Percentiles rank a stretch among this genome's conserved stretches.
These are phyloP conservation scores for Hypoxylon sp. DNA, from an alignment of 2,329 filamentous ascomycete genomes.

Conservation along the genomic window DNA sequence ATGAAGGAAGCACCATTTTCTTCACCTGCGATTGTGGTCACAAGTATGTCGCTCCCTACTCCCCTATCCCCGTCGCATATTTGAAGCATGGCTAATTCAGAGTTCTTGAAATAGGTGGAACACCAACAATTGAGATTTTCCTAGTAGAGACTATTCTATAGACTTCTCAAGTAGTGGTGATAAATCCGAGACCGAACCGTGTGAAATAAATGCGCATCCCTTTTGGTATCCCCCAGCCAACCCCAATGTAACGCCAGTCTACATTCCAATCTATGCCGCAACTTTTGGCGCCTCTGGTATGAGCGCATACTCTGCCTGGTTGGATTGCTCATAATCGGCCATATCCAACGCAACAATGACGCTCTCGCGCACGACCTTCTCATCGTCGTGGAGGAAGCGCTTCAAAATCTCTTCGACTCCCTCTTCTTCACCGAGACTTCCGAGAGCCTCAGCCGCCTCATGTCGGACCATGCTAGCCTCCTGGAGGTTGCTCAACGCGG, in stretches of 20 bases:
- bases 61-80: neutral
- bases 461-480: slow-evolving; percentile 98
- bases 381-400: slow-evolving; percentile 88
- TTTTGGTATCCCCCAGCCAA: slow-evolving; percentile 46
- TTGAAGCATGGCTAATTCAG: slow-evolving; percentile 27
- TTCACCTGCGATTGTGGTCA: slow-evolving; percentile 90
- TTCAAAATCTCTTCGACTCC: slow-evolving; percentile 90
- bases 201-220: slow-evolving; percentile 32
- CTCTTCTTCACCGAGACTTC: slow-evolving; percentile 92
- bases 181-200: slow-evolving; percentile 13
- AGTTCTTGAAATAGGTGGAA: slow-evolving; percentile 56
- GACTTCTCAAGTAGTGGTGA: slow-evolving; percentile 14
- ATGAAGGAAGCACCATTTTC: slow-evolving; percentile 95
- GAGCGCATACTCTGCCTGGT: slow-evolving; percentile 91
- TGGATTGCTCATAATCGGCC: slow-evolving; percentile 95
- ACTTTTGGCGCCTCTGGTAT: slow-evolving; percentile 75
- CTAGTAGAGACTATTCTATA: slow-evolving; percentile 26
- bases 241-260: slow-evolving; percentile 42
- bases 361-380: slow-evolving; percentile 94
- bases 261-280: slow-evolving; percentile 49
- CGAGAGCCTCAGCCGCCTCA: slow-evolving; percentile 95
- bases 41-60: slow-evolving; percentile 70
- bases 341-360: slow-evolving; percentile 97
- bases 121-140: slow-evolving; percentile 64
- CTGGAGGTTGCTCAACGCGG: slow-evolving; percentile 80